phyloP scores from a whole-genome alignment of 1,139 yeast species.

The Diutina pseudorugosa region DNA sequence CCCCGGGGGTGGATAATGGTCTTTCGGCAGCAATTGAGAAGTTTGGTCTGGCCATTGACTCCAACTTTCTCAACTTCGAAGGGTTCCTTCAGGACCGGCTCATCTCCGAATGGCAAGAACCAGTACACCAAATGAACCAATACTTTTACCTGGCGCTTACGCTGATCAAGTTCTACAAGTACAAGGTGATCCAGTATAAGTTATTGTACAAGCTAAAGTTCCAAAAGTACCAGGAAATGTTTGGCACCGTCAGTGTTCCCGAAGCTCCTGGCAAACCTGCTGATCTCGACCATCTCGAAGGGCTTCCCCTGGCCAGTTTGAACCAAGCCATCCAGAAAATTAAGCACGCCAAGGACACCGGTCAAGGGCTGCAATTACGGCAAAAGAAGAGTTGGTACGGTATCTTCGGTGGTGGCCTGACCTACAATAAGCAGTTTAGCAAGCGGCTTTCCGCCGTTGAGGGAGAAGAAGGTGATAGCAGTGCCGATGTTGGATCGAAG shows the following conservation, averaged over 20 bases:
- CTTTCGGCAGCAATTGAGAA: conserved; percentile 27
- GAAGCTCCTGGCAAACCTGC: not conserved
- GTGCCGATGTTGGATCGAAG: conserved; percentile 10
- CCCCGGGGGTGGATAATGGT: conserved; percentile 13
- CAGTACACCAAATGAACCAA: conserved; percentile 29
- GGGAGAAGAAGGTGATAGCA: not conserved
- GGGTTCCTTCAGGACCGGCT: conserved; percentile 22
- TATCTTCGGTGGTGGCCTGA: conserved; percentile 25
- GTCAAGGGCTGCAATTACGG: conserved; percentile 4
- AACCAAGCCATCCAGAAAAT: conserved; percentile 23
- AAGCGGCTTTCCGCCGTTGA: not conserved
- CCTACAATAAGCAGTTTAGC: not conserved
- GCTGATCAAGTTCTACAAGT: conserved; percentile 31
- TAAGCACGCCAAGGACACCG: conserved; percentile 15
- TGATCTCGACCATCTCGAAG: conserved; percentile 11
- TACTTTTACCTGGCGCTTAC: conserved; percentile 27
- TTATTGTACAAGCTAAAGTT: conserved; percentile 29
- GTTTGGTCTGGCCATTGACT: conserved; percentile 35
- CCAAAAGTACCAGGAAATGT: conserved; percentile 27
- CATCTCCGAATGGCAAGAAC: conserved; percentile 37
- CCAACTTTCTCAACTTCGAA: conserved; percentile 29
- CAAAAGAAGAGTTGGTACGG: conserved; percentile 34
- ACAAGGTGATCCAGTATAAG: conserved; percentile 31
- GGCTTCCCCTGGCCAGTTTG: conserved; percentile 24
- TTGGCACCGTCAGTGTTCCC: conserved; percentile 6